These are phyloP conservation scores for Talaromyces proteolyticus DNA, from an alignment of 495 filamentous ascomycete genomes.

Conservation along the genomic window DNA sequence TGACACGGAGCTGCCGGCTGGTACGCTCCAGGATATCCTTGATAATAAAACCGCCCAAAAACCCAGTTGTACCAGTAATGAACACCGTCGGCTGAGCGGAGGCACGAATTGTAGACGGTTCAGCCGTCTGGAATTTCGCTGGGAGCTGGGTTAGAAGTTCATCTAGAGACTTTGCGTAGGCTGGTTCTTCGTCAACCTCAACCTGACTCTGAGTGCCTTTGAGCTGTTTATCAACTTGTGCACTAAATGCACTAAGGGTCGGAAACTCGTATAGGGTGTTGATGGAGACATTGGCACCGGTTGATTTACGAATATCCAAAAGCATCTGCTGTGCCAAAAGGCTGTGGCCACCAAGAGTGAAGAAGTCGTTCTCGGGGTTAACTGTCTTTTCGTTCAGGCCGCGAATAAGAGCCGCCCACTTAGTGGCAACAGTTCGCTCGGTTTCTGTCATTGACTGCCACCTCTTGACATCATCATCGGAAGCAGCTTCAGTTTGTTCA, in stretches of 20 bases:
- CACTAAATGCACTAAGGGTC: constrained; percentile 65
- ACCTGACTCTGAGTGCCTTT: constrained; percentile 11
- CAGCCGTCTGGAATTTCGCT: constrained; percentile 13
- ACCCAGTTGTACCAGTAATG: constrained; percentile 88
- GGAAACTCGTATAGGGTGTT: constrained; percentile 70
- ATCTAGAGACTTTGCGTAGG: constrained; percentile 61
- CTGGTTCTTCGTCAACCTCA: constrained; percentile 14
- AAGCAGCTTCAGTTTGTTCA: constrained; percentile 44
- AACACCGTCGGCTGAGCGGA: constrained; percentile 53
- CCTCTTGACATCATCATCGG: constrained; percentile 11
- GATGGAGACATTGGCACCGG: constrained; percentile 66
- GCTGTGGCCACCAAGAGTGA: constrained; percentile 83
- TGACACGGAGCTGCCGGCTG: constrained; percentile 54
- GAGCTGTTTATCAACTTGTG: constrained; percentile 56
- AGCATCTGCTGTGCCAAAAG: constrained; percentile 86
- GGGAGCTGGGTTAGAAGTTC: constrained; percentile 49
- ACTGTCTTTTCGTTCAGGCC: constrained; percentile 53
- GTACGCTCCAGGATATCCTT: constrained; percentile 62
- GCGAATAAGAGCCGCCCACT: constrained; percentile 56
- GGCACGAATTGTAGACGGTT: neutral
- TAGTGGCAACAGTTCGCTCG: constrained; percentile 58
- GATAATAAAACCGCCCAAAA: constrained; percentile 79
- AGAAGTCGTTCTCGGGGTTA: constrained; percentile 66
- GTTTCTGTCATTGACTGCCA: constrained; percentile 47
- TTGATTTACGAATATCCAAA: constrained; percentile 58